Evolutionary conservation across 352 stramenopile genomes (phyloP).

Genomic region (Elongisporangium prolatum): DNA sequence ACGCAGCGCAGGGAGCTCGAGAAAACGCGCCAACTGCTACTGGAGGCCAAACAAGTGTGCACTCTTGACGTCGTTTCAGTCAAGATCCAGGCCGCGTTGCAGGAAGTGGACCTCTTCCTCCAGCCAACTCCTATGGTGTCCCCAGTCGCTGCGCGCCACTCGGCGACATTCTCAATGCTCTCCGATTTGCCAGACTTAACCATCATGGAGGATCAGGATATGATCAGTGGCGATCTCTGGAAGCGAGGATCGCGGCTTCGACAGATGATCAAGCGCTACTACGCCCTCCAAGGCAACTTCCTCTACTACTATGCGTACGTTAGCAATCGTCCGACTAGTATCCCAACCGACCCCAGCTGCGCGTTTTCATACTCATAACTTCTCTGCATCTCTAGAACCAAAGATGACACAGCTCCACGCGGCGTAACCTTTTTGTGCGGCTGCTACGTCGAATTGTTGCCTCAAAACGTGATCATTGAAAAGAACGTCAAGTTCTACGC

Average conservation of each 20-base stretch:
- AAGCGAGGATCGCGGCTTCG: slow-evolving; percentile 76
- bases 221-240: slow-evolving; percentile 59
- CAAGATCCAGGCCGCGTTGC: slow-evolving; percentile 45
- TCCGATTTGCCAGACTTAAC: slow-evolving; percentile 18
- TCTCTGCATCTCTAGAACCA: slow-evolving; percentile 21
- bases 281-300: slow-evolving; percentile 85
- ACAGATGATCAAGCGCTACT: slow-evolving; percentile 85
- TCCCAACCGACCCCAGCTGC: neutral
- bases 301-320: slow-evolving; percentile 84
- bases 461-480: slow-evolving; percentile 58
- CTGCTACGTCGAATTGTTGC: slow-evolving; percentile 69
- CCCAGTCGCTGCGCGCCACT: slow-evolving; percentile 7
- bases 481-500: slow-evolving; percentile 82
- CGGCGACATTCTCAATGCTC: slow-evolving; percentile 15
- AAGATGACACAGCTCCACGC: slow-evolving; percentile 66
- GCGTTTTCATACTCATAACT: slow-evolving; percentile 4
- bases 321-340: no score
- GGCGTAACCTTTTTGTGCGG: slow-evolving; percentile 78
- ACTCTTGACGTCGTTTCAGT: slow-evolving; percentile 25
- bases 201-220: slow-evolving; percentile 27
- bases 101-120: slow-evolving; percentile 39
- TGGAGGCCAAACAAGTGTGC: slow-evolving; percentile 44
- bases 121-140: slow-evolving; percentile 4
- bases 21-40: slow-evolving; percentile 41
- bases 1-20: slow-evolving; percentile 44